A percentile compares a stretch with the other conserved stretches of the same genome.
These are phyloP conservation scores for Aspergillus bombycis DNA, from an alignment of 2,329 filamentous ascomycete genomes.

Conservation along the genomic window DNA sequence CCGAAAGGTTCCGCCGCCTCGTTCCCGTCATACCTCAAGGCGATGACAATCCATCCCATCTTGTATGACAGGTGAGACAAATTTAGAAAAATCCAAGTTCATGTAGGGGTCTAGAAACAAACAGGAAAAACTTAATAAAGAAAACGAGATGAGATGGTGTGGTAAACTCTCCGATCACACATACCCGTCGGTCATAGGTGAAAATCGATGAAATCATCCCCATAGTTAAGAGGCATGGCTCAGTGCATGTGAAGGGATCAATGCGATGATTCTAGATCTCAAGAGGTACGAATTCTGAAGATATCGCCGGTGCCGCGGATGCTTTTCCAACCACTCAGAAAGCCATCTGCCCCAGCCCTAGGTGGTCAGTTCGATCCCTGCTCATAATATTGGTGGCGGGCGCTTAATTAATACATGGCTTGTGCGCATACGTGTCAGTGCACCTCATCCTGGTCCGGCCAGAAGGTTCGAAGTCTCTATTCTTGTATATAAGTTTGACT, in stretches of 20 bases:
- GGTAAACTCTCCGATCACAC: not conserved
- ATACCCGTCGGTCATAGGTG: not conserved
- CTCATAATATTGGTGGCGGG: not conserved
- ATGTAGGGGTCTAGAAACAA: not conserved
- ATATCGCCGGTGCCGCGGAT: constrained; percentile 10
- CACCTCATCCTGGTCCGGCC: not conserved
- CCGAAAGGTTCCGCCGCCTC: constrained; percentile 5
- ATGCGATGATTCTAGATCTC: constrained; percentile 25
- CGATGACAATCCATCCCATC: not conserved
- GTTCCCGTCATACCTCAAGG: constrained; percentile 5
- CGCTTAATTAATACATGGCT: constrained; percentile 6
- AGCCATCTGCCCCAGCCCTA: not conserved
- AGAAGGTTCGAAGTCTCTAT: constrained; percentile 2
- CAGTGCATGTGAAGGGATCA: constrained; percentile 21
- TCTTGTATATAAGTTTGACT: not conserved
- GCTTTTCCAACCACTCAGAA: constrained; percentile 7
- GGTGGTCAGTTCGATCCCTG: constrained; percentile 2
- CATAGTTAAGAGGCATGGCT: not conserved
- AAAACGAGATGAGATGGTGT: not conserved
- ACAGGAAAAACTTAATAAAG: not conserved
- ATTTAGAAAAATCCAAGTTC: not conserved
- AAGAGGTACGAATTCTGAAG: constrained; percentile 12
- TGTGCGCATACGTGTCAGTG: constrained; percentile 8
- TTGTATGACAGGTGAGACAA: constrained; percentile 2
- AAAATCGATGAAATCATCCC: not conserved